Conservation (phyloP, 1,284 basidiomycete genomes). For the Rhodotorula sp. region DNA sequence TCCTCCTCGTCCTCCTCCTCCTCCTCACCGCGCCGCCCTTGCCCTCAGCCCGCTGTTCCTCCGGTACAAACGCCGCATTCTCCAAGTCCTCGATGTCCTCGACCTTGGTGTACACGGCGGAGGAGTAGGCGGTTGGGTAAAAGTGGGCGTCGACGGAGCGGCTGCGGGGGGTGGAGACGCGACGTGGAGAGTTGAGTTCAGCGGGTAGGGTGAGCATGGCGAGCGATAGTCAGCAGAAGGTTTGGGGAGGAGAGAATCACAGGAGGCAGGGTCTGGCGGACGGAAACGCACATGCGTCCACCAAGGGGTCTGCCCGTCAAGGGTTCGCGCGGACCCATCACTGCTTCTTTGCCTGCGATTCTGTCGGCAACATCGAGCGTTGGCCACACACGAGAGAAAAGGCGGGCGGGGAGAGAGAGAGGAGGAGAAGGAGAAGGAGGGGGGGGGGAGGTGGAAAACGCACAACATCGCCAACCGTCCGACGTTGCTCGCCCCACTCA, state of each 20-base stretch:
- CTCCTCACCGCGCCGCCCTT: background rate
- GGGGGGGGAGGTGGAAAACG: background rate
- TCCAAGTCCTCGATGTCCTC: constrained; percentile 26
- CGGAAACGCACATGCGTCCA: too few species aligned
- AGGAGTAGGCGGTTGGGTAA: constrained; percentile 28
- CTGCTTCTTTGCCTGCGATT: too few species aligned
- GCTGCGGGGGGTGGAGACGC: background rate
- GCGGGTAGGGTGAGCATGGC: too few species aligned
- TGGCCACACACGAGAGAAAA: too few species aligned
- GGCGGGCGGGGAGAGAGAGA: too few species aligned
- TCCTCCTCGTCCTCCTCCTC: background rate
- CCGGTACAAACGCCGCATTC: constrained; percentile 16
- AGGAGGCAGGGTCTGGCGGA: background rate
- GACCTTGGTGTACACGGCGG: constrained; percentile 13
- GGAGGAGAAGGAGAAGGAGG: background rate
- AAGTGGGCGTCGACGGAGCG: constrained; percentile 31
- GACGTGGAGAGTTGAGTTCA: background rate
- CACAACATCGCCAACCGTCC: constrained; percentile 38
- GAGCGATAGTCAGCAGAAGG: too few species aligned
- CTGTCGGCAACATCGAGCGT: too few species aligned
- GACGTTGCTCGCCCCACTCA: constrained; percentile 41
- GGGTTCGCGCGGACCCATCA: too few species aligned
- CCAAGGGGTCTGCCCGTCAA: too few species aligned
- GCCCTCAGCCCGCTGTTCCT: constrained; percentile 5
- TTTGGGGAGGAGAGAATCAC: background rate